These are phyloP conservation scores for Boletus coccyginus DNA, from an alignment of 768 basidiomycete genomes.

Conservation along the genomic window DNA sequence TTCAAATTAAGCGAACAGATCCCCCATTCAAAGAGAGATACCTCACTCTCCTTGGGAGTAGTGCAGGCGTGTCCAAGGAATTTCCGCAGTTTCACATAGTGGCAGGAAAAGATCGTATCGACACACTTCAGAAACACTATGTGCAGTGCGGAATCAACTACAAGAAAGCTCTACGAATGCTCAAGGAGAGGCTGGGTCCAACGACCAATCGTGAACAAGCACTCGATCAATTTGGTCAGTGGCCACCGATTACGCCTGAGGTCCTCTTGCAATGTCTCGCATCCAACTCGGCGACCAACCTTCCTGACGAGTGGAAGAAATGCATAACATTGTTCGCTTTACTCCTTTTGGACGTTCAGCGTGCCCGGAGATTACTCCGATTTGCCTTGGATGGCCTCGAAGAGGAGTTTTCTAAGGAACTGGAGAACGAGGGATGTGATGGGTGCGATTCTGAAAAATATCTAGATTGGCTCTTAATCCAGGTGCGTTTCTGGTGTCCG, in stretches of 20 bases:
- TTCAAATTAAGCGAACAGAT: background rate
- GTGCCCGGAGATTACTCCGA: background rate
- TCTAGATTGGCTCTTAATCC: background rate
- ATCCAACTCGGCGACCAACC: background rate
- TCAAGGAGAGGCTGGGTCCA: background rate
- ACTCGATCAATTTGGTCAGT: background rate
- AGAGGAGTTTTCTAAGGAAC: background rate
- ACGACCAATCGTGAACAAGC: constrained; percentile 7
- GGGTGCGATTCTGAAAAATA: background rate
- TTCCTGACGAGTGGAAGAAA: background rate
- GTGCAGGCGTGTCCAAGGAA: background rate
- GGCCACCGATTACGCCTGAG: background rate
- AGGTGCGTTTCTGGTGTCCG: background rate
- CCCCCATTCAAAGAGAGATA: background rate
- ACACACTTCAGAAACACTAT: background rate
- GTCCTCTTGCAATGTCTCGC: background rate
- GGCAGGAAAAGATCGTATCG: background rate
- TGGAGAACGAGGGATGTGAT: background rate
- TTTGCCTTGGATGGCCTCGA: background rate
- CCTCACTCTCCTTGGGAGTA: background rate
- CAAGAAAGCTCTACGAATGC: background rate
- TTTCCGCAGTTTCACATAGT: background rate
- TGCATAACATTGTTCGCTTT: background rate
- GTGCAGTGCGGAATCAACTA: background rate
- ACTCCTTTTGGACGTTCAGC: background rate